phyloP scores from a whole-genome alignment of 2,329 filamentous ascomycete species.

The Dothistroma pini region DNA sequence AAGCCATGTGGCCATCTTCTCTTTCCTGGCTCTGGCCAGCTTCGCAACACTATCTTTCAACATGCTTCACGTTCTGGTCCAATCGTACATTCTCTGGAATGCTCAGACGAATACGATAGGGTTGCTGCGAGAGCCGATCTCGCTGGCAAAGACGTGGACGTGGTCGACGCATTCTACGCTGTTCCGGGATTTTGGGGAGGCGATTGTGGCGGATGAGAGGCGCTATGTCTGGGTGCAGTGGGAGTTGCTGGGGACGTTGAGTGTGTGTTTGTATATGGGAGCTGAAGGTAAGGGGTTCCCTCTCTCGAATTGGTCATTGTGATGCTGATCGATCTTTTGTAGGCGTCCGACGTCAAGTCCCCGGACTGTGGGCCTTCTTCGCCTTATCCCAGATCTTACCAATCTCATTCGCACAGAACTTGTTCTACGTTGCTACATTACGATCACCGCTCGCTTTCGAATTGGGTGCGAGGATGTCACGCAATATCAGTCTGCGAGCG shows the following conservation, averaged over 20 bases:
- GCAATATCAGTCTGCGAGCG: constrained; percentile 1
- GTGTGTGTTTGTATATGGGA: constrained; percentile 30
- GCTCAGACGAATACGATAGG: not conserved
- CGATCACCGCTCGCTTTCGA: constrained; percentile 3
- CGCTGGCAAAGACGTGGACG: constrained; percentile 21
- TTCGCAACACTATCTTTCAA: constrained; percentile 33
- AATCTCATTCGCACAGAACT: constrained; percentile 34
- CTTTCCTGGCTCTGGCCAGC: constrained; percentile 27
- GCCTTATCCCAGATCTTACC: constrained; percentile 35
- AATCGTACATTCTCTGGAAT: constrained; percentile 33
- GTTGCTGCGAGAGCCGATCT: not conserved
- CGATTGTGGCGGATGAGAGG: constrained; percentile 26
- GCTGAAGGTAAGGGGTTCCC: constrained; percentile 22
- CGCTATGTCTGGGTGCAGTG: constrained; percentile 28
- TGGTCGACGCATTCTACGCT: constrained; percentile 34
- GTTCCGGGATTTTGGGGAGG: constrained; percentile 34
- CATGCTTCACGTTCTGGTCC: constrained; percentile 35
- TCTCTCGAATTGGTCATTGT: not conserved
- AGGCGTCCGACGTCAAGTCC: constrained; percentile 27
- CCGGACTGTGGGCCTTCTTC: constrained; percentile 34
- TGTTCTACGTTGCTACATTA: constrained; percentile 34
- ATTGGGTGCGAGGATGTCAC: not conserved
- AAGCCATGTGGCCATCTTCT: constrained; percentile 20
- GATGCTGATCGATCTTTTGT: constrained; percentile 1
- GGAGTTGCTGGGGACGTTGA: constrained; percentile 27